These are phyloP conservation scores for Hibiscus tridactylites DNA, from an alignment of 345 rosid genomes.

Conservation along the genomic window DNA sequence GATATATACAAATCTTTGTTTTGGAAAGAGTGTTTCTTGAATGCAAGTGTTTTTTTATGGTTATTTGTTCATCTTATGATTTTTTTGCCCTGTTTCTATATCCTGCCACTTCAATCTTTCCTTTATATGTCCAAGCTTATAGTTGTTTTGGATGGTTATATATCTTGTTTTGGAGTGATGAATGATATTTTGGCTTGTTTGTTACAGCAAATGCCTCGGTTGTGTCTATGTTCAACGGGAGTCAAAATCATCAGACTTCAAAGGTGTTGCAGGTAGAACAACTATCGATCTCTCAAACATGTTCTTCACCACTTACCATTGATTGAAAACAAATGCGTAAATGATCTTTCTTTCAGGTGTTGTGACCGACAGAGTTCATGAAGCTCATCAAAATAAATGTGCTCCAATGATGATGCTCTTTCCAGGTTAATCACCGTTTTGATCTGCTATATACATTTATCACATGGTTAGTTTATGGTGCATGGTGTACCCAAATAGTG, in stretches of 20 bases:
- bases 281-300: not conserved
- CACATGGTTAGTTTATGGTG: not conserved
- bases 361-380: conserved; percentile 57
- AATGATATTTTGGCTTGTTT: conserved; percentile 16
- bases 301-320: not conserved
- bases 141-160: too few species aligned
- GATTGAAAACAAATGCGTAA: not conserved
- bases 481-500: not conserved
- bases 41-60: not conserved
- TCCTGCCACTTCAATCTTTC: not conserved
- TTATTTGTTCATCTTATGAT: not conserved
- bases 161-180: not conserved
- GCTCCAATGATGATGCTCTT: conserved; percentile 94
- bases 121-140: too few species aligned
- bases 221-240: conserved; percentile 94
- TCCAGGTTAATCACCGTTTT: conserved; percentile 50
- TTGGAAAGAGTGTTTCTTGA: not conserved
- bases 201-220: conserved; percentile 94
- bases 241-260: conserved; percentile 85
- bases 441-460: not conserved
- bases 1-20: not conserved
- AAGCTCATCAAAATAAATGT: conserved; percentile 58
- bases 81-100: not conserved
- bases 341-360: not conserved
- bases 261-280: conserved; percentile 48